Conservation (phyloP, 164 flowering plant genomes). For the Liriodendron chinense region DNA sequence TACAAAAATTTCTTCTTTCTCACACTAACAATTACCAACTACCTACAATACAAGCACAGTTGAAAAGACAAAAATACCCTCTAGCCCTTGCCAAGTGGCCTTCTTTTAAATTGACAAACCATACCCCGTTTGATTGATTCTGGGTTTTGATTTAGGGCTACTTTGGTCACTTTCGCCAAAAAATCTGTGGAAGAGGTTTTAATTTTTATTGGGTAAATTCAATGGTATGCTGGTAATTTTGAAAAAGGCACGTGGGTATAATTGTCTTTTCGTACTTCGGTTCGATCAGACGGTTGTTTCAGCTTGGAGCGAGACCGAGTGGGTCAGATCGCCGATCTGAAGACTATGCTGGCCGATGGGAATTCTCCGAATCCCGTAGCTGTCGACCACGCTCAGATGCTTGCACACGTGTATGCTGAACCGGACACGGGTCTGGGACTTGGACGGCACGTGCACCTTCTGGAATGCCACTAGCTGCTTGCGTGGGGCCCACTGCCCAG, state of each 20-base stretch:
- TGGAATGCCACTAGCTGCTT: constrained; percentile 73
- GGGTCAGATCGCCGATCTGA: constrained; percentile 58
- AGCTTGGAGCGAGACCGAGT: constrained; percentile 57
- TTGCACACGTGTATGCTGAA: constrained; percentile 77
- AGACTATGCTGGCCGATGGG: constrained; percentile 73
- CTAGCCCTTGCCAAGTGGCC: too few species aligned
- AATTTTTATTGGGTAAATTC: too few species aligned
- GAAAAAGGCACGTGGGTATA: constrained; percentile 10
- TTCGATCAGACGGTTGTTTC: constrained; percentile 21
- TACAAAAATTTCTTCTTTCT: too few species aligned
- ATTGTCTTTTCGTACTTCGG: background rate
- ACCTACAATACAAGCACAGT: too few species aligned
- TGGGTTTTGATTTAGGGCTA: too few species aligned
- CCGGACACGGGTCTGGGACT: constrained; percentile 34
- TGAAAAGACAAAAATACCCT: too few species aligned
- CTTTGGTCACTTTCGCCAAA: too few species aligned
- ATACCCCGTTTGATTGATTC: too few species aligned
- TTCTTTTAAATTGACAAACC: too few species aligned
- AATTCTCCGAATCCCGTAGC: constrained; percentile 62
- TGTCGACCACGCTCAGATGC: constrained; percentile 65
- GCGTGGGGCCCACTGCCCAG: constrained; percentile 57
- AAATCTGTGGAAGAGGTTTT: too few species aligned
- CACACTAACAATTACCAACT: too few species aligned
- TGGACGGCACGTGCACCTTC: constrained; percentile 53
- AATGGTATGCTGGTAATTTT: background rate